phyloP scores from a whole-genome alignment of 2,329 filamentous ascomycete genomes.

The Didymellaceae sp. region DNA sequence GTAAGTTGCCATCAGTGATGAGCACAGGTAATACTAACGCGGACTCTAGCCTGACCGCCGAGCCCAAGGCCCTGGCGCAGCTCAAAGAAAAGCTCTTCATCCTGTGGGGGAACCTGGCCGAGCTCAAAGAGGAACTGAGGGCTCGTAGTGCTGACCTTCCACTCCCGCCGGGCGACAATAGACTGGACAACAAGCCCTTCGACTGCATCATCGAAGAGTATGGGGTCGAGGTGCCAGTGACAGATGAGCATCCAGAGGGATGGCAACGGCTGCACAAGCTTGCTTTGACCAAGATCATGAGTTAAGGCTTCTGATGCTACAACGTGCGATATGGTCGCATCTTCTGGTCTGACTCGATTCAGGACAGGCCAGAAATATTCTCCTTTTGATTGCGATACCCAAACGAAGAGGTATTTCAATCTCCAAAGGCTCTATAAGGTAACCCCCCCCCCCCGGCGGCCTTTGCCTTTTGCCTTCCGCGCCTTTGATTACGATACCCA shows the following conservation, averaged over 20 bases:
- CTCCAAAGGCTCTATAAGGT: too few relatives aligned
- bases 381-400: too few relatives aligned
- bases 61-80: slow-evolving; percentile 52
- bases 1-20: slow-evolving; percentile 50
- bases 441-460: too few relatives aligned
- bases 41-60: slow-evolving; percentile 63
- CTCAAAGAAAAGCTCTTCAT: slow-evolving; percentile 75
- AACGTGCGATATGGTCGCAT: not conserved
- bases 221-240: slow-evolving; percentile 25
- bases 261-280: slow-evolving; percentile 36
- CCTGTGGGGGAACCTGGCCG: slow-evolving; percentile 79
- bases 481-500: too few relatives aligned
- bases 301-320: not conserved
- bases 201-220: slow-evolving; percentile 43
- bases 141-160: slow-evolving; percentile 29
- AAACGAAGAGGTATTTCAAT: too few relatives aligned
- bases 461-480: too few relatives aligned
- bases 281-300: slow-evolving; percentile 28
- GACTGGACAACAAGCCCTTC: slow-evolving; percentile 52
- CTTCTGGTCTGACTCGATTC: too few relatives aligned
- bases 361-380: too few relatives aligned
- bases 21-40: slow-evolving; percentile 11
- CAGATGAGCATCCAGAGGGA: slow-evolving; percentile 20
- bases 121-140: slow-evolving; percentile 68
- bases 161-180: slow-evolving; percentile 31